Evolutionary conservation across 331 rosid species (phyloP).

Genomic region (Quercus lobata): DNA sequence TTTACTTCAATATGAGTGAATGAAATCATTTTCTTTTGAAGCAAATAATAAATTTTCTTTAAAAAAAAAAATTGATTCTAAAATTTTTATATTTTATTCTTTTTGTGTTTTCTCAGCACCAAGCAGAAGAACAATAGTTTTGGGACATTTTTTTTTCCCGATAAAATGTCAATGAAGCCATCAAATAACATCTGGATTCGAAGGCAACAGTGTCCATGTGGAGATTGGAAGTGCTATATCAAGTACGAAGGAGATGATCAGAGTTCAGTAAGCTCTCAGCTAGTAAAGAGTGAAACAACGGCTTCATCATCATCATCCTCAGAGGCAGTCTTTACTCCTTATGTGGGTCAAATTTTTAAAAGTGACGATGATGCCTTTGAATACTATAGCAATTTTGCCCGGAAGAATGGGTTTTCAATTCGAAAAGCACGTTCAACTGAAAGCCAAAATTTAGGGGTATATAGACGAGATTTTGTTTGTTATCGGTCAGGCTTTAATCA

Average conservation of each 20-base stretch:
- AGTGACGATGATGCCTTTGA: conserved; percentile 66
- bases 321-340: conserved; percentile 60
- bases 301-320: conserved; percentile 28
- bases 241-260: conserved; percentile 56
- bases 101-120: neutral
- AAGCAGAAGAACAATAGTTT: conserved; percentile 4
- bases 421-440: conserved; percentile 68
- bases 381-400: conserved; percentile 59
- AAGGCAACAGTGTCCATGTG: conserved; percentile 64
- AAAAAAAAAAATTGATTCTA: too few relatives aligned
- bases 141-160: neutral
- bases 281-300: conserved; percentile 32
- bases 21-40: neutral
- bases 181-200: conserved; percentile 55
- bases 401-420: conserved; percentile 68
- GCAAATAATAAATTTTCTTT: neutral
- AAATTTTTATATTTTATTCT: neutral
- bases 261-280: conserved; percentile 30
- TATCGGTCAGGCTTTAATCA: conserved; percentile 68
- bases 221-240: conserved; percentile 70
- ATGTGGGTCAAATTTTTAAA: conserved; percentile 64
- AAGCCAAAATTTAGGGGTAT: conserved; percentile 61
- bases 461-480: conserved; percentile 66
- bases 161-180: conserved; percentile 34
- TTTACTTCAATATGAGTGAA: neutral